These are phyloP conservation scores for Fragilaria crotonensis DNA, from an alignment of 108 stramenopile species.

Conservation along the genomic window DNA sequence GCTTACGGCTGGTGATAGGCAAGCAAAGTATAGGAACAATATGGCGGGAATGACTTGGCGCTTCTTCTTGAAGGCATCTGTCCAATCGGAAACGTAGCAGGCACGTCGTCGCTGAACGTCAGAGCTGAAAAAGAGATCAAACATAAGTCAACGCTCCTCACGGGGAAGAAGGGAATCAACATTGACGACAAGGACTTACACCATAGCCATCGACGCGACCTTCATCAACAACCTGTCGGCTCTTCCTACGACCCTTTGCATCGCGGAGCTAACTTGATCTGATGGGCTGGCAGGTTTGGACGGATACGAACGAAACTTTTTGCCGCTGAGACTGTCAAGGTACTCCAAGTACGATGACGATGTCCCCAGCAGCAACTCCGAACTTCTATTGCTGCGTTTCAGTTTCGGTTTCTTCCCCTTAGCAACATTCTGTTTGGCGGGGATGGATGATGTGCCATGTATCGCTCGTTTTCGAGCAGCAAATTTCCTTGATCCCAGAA, in stretches of 20 bases:
- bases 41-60: constrained; percentile 73
- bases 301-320: neutral
- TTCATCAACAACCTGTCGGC: neutral
- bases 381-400: no score
- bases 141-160: neutral
- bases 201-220: neutral
- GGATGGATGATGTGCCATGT: no score
- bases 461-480: no score
- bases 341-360: neutral
- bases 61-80: constrained; percentile 61
- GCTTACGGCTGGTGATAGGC: constrained; percentile 87
- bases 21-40: constrained; percentile 94
- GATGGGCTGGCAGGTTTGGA: neutral
- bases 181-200: neutral
- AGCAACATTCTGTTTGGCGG: no score
- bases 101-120: constrained; percentile 42
- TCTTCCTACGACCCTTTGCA: no score
- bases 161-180: neutral
- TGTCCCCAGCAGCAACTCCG: neutral
- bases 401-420: no score
- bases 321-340: neutral
- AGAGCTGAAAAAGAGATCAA: constrained; percentile 18
- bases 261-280: neutral
- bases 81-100: constrained; percentile 67
- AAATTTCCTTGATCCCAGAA: no score